Evolutionary conservation across 2,329 filamentous ascomycete genomes (phyloP).

Genomic region (Thelonectria olida): DNA sequence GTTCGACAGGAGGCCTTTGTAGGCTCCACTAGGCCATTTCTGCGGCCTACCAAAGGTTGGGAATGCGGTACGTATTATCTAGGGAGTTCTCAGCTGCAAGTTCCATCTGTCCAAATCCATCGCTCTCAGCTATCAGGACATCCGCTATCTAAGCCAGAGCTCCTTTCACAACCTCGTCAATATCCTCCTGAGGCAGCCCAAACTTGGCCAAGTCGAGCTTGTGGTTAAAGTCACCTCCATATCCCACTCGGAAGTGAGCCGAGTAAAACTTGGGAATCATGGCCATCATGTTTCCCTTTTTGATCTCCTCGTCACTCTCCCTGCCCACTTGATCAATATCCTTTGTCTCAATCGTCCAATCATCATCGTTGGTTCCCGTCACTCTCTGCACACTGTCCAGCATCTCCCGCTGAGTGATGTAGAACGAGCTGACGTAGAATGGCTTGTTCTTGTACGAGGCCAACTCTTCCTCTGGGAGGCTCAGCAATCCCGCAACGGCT

Average conservation of each 20-base stretch:
- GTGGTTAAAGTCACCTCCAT: conserved; percentile 44
- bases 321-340: conserved; percentile 16
- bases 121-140: neutral
- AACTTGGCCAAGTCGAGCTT: conserved; percentile 42
- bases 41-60: conserved; percentile 4
- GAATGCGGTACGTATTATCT: neutral
- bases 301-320: conserved; percentile 26
- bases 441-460: conserved; percentile 40
- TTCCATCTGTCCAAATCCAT: too few relatives aligned
- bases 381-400: conserved; percentile 67
- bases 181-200: conserved; percentile 39
- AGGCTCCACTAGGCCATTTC: conserved; percentile 13
- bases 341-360: conserved; percentile 46
- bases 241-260: conserved; percentile 42
- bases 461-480: conserved; percentile 44
- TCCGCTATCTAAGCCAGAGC: conserved; percentile 4
- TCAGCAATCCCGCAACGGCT: conserved; percentile 45
- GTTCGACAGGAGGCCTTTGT: neutral
- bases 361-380: conserved; percentile 61
- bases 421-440: conserved; percentile 63
- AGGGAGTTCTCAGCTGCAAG: neutral
- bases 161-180: conserved; percentile 39
- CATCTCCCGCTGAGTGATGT: conserved; percentile 69
- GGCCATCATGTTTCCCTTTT: conserved; percentile 29
- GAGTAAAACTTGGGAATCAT: conserved; percentile 39